Evolutionary conservation across 495 filamentous ascomycete genomes (phyloP), one percentile per base, ranked within the genome.

Genomic region (Baudoinia panamericana): DNA sequence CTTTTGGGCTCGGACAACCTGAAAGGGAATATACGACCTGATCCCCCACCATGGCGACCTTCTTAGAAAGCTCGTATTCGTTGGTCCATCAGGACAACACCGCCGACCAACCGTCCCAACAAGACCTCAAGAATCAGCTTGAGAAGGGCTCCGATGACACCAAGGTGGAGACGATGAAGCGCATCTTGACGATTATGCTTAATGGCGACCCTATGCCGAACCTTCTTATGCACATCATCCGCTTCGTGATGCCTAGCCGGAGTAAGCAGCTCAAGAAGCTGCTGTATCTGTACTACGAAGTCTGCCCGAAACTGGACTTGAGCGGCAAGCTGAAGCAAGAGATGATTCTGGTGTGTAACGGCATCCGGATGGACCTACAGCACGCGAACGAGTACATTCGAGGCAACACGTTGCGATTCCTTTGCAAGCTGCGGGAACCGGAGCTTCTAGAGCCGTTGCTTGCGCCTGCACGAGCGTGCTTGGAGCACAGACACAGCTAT

Each of bases 261-360:
- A 84, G 78, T 64, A 96, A 96, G 63, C 66, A 76, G n/a, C 67
- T 99, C 53, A 99, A 99, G 73, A 96, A 96, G 66, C 66, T 99
- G 29, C 72, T 99, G 12, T 99, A 99, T 64, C 88, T 96, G 62
- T 99, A 95, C 67, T 93, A 95, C 62, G 92, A 99, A 64, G 88
- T 96, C 54, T 96, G 90, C 60, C 92, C 92, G 19, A 99, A 99
- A 61, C 78, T 78, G 29, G 92, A 96, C 61, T 67, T 77, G 18
- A 75, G 65, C 48, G 92, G 92, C 54, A 96, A 95, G 69, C 65
- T 96, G 39, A 93, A 93, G 72, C 90, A 96, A 63, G 92, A 99
- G 71, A 93, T 93, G 82, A 96, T 99, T 61, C 69, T 99, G 55
- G 92, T 99, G 51, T 96, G 92, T 62, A 96, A 97, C 60, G 90